These are phyloP conservation scores for Corynascus novoguineensis DNA, from an alignment of 495 filamentous ascomycete species.

Conservation along the genomic window DNA sequence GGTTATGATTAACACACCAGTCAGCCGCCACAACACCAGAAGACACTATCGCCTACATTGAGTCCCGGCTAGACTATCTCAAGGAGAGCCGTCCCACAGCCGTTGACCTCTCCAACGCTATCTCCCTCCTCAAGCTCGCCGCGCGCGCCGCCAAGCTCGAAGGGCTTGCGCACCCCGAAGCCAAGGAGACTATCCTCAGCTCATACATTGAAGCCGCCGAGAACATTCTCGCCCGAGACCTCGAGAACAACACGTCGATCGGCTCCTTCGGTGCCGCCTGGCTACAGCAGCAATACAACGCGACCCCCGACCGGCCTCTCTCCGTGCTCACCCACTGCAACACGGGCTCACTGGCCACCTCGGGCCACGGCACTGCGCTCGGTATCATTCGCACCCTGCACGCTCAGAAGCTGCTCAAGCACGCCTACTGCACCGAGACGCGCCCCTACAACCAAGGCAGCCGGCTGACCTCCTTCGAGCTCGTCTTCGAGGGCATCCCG, in stretches of 20 bases:
- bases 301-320: constrained; percentile 43
- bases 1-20: background rate
- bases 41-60: constrained; percentile 61
- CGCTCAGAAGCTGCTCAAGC: constrained; percentile 55
- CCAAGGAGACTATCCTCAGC: constrained; percentile 45
- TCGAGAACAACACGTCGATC: constrained; percentile 78
- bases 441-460: constrained; percentile 97
- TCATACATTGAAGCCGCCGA: constrained; percentile 76
- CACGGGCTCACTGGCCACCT: constrained; percentile 93
- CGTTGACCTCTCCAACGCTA: constrained; percentile 89
- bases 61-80: constrained; percentile 72
- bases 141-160: constrained; percentile 37
- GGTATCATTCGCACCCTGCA: constrained; percentile 88
- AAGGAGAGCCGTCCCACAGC: constrained; percentile 85
- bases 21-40: constrained; percentile 38
- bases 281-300: constrained; percentile 51
- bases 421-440: constrained; percentile 94
- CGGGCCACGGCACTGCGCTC: constrained; percentile 91
- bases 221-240: constrained; percentile 80
- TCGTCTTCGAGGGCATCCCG: constrained; percentile 90
- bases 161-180: constrained; percentile 28
- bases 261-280: constrained; percentile 78
- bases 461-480: constrained; percentile 89
- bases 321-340: constrained; percentile 94
- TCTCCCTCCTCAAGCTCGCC: constrained; percentile 63